phyloP scores from a whole-genome alignment of 2,329 filamentous ascomycete genomes.

The Diaporthe citriasiana region DNA sequence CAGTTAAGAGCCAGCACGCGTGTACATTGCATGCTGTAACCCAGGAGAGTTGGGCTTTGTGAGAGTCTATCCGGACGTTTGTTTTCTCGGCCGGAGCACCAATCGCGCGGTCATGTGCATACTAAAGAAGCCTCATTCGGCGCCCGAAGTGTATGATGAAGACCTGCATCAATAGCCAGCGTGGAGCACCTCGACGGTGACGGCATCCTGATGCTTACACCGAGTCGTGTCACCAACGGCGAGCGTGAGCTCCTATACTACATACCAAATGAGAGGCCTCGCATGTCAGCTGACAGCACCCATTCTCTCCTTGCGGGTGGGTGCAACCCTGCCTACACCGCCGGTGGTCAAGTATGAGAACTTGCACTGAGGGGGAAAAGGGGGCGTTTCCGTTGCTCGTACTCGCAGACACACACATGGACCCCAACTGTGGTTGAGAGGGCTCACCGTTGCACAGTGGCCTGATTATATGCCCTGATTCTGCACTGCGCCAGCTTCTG shows the following conservation, averaged over 20 bases:
- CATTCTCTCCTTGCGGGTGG: not conserved
- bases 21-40: not conserved
- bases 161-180: not conserved
- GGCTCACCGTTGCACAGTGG: not conserved
- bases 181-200: not conserved
- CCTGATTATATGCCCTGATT: not conserved
- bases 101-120: constrained; percentile 6
- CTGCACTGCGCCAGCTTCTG: not conserved
- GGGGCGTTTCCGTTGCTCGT: not conserved
- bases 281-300: constrained; percentile 10
- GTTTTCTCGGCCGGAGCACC: not conserved
- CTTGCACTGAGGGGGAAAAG: not conserved
- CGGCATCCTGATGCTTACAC: constrained; percentile 6
- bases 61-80: not conserved
- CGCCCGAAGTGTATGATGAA: not conserved
- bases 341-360: not conserved
- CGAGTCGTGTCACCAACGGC: constrained; percentile 5
- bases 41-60: not conserved
- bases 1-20: not conserved
- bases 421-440: too few species aligned
- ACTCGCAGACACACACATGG: not conserved
- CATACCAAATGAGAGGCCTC: not conserved
- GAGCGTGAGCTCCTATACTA: too few species aligned
- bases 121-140: not conserved
- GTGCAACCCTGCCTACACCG: constrained; percentile 10